Evolutionary conservation across 306 rosid genomes (phyloP).

Genomic region (Cucumis melo): DNA sequence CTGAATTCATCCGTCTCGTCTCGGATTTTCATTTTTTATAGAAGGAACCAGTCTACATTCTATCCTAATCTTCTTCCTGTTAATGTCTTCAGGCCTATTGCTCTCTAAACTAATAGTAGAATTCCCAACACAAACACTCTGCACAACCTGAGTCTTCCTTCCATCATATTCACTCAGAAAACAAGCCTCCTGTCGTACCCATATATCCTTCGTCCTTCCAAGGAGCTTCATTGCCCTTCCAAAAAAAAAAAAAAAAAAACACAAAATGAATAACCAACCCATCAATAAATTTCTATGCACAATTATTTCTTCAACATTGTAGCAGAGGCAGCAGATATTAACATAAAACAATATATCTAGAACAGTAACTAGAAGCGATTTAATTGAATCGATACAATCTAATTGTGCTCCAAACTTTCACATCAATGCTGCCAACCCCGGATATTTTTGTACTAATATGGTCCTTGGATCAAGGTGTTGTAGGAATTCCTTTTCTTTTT

Average conservation of each 20-base stretch:
- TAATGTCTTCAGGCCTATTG: conserved; percentile 1
- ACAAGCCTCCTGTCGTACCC: background rate
- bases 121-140: background rate
- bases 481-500: background rate
- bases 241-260: background rate
- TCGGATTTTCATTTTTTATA: background rate
- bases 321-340: background rate
- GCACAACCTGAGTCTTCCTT: conserved; percentile 4
- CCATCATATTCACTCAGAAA: background rate
- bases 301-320: background rate
- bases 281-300: background rate
- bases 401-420: background rate
- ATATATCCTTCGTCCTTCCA: background rate
- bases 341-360: background rate
- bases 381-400: background rate
- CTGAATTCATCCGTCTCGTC: background rate
- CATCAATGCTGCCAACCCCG: background rate
- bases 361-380: background rate
- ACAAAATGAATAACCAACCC: background rate
- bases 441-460: background rate
- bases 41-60: background rate
- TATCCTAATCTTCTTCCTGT: conserved; percentile 4
- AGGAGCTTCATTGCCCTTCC: background rate
- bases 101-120: background rate
- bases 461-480: background rate